Base-by-base conservation (phyloP, 2,329 filamentous ascomycete species). In the Pseudocercospora cruenta region DNA sequence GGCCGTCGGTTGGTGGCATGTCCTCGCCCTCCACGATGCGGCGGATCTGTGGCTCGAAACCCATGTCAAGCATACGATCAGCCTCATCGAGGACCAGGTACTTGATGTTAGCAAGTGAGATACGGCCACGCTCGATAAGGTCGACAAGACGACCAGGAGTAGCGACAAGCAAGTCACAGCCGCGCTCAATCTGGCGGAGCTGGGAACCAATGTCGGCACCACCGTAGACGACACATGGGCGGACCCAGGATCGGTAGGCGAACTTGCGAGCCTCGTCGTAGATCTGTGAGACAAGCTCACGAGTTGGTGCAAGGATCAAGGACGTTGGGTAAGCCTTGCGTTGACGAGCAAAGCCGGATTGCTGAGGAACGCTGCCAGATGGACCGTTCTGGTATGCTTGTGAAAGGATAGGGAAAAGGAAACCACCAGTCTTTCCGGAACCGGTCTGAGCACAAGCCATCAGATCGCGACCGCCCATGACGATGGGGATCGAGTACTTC, bases 61-160 rank as follows among this genome's bases (percentile, higher is more conserved):
- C 95, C 95, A 99, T 99, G 87, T 99, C 95, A 87, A 99, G 87
- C 95, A 99, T 99, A 81, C 95, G 95, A 85, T 99, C 95, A 81
- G 95, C 95, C 88, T 99, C 95, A 76, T 99, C 95, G 63, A 99
- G 92, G 75, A 99, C 93, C 69, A 99, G 88, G 80, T 99, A 99
- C 86, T 97, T 98, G 87, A 99, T 99, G 87, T 97, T 97, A 82
- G 90, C 88, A 63, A 99, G 90, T 53, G 95, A 98, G 80, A 99
- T 98, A 78, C 94, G 93, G 78, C 95, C 95, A 86, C 95, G 93
- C 87, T 98, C 95, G 78, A 99, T 96, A 82, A 99, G 86, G 81
- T 99, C 95, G 78, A 98, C 94, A 72, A 99, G 87, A 89, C 95
- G 92, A 82, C 95, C 95, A 63, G 95, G 95, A 62, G 95, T 99